Conservation (phyloP, 2,329 filamentous ascomycete species). For the Lachnellula arida region DNA sequence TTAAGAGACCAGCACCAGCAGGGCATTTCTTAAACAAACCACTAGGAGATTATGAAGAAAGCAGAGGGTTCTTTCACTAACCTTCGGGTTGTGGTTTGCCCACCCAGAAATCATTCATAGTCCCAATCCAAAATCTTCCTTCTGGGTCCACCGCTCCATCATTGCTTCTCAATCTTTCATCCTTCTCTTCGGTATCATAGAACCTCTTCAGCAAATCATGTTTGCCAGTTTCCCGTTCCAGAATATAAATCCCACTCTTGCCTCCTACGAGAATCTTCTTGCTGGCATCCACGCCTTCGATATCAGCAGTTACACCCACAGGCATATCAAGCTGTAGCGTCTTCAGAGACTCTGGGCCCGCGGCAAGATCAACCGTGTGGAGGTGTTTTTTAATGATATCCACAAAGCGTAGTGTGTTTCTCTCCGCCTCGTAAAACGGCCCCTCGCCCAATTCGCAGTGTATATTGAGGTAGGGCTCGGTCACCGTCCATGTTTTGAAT, state of each 20-base stretch:
- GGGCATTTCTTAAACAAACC: not conserved
- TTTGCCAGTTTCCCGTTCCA: slow-evolving; percentile 57
- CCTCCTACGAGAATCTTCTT: slow-evolving; percentile 71
- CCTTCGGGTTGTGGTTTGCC: slow-evolving; percentile 34
- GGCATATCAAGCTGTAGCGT: slow-evolving; percentile 47
- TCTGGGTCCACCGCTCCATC: slow-evolving; percentile 77
- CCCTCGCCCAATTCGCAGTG: slow-evolving; percentile 68
- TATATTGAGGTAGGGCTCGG: slow-evolving; percentile 50
- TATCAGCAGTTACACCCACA: slow-evolving; percentile 70
- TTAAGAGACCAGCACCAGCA: not conserved
- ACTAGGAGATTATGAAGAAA: not conserved
- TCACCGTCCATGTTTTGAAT: slow-evolving; percentile 42
- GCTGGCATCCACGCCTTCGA: slow-evolving; percentile 56
- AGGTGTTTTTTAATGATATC: slow-evolving; percentile 77
- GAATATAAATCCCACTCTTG: slow-evolving; percentile 76
- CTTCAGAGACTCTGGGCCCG: slow-evolving; percentile 41
- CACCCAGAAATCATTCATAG: slow-evolving; percentile 71
- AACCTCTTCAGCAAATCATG: slow-evolving; percentile 52
- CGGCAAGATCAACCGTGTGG: slow-evolving; percentile 62
- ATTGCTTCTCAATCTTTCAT: slow-evolving; percentile 60
- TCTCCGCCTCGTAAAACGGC: slow-evolving; percentile 65
- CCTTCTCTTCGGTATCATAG: slow-evolving; percentile 30
- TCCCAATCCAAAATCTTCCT: slow-evolving; percentile 79
- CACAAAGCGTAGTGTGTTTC: slow-evolving; percentile 67
- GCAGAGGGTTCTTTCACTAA: slow-evolving; percentile 14